These are phyloP conservation scores for Linderina pennispora DNA, from an alignment of 192 early-diverging fungal species.

Conservation along the genomic window DNA sequence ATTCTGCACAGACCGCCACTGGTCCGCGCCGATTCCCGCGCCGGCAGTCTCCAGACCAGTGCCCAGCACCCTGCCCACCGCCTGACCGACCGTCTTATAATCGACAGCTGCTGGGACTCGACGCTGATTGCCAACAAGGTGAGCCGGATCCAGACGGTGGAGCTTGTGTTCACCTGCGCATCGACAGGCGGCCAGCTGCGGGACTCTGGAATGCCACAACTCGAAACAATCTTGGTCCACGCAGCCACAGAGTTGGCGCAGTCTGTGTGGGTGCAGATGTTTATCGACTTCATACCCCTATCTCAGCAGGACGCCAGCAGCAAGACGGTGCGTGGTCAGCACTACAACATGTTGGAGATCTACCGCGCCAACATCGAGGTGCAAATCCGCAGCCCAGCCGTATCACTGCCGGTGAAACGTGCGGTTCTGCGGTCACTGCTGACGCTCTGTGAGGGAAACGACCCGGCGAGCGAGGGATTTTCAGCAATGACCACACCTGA, in stretches of 20 bases:
- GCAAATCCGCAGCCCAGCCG: slow-evolving; percentile 13
- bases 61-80: slow-evolving; percentile 2
- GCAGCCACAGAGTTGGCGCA: slow-evolving; percentile 21
- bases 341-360: slow-evolving; percentile 28
- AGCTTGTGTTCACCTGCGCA: slow-evolving; percentile 31
- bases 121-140: slow-evolving; percentile 7
- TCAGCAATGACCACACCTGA: slow-evolving; percentile 45
- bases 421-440: slow-evolving; percentile 28
- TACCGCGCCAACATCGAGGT: slow-evolving; percentile 31
- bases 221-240: slow-evolving; percentile 11
- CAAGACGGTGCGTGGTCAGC: neutral
- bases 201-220: slow-evolving; percentile 4
- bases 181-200: slow-evolving; percentile 21
- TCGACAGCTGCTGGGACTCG: slow-evolving; percentile 12
- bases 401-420: slow-evolving; percentile 23
- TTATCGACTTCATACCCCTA: slow-evolving; percentile 7
- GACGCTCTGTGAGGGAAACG: slow-evolving; percentile 29
- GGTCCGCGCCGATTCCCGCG: too few relatives aligned
- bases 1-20: too few relatives aligned
- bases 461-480: slow-evolving; percentile 25
- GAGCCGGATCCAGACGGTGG: slow-evolving; percentile 23
- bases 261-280: slow-evolving; percentile 15
- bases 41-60: neutral
- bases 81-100: slow-evolving; percentile 13
- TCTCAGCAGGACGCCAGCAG: neutral